phyloP scores from a whole-genome alignment of 768 basidiomycete genomes.

The Tylopilus rubrobrunneus region DNA sequence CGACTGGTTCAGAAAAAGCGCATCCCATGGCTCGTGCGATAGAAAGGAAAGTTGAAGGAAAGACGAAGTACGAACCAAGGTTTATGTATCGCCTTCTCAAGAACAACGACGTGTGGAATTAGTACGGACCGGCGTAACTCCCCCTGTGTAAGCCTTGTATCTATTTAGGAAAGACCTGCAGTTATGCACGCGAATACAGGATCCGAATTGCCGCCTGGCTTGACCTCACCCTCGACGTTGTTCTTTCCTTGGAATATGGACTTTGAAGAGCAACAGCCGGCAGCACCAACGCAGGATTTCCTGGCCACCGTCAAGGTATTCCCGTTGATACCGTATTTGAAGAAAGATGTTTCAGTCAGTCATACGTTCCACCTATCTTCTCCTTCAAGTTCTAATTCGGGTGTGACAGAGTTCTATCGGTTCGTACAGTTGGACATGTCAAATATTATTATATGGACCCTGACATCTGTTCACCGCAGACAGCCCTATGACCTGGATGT shows the following conservation, averaged over 20 bases:
- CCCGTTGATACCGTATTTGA: slow-evolving; percentile 73
- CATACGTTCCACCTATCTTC: slow-evolving; percentile 8
- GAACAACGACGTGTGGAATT: slow-evolving; percentile 35
- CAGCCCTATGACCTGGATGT: slow-evolving; percentile 78
- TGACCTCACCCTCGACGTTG: background rate
- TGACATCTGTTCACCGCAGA: slow-evolving; percentile 38
- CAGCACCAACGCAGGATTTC: slow-evolving; percentile 55
- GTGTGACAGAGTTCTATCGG: slow-evolving; percentile 25
- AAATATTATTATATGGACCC: too few relatives aligned
- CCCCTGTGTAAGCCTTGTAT: slow-evolving; percentile 17
- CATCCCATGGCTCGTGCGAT: slow-evolving; percentile 53
- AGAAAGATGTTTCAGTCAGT: slow-evolving; percentile 65
- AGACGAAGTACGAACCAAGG: slow-evolving; percentile 15
- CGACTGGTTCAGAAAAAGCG: slow-evolving; percentile 69
- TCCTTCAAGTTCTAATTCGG: slow-evolving; percentile 8
- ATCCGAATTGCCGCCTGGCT: slow-evolving; percentile 3
- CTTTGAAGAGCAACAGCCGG: slow-evolving; percentile 28
- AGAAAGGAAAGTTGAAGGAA: slow-evolving; percentile 30
- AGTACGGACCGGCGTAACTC: slow-evolving; percentile 9
- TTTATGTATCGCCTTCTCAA: slow-evolving; percentile 26
- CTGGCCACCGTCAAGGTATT: slow-evolving; percentile 69
- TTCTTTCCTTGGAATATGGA: slow-evolving; percentile 29
- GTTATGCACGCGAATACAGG: background rate
- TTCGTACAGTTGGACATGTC: slow-evolving; percentile 6
- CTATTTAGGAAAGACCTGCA: slow-evolving; percentile 13